Evolutionary conservation across 768 basidiomycete species (phyloP), one percentile per base, ranked within the genome.

Genomic region (Collybiopsis luxurians): DNA sequence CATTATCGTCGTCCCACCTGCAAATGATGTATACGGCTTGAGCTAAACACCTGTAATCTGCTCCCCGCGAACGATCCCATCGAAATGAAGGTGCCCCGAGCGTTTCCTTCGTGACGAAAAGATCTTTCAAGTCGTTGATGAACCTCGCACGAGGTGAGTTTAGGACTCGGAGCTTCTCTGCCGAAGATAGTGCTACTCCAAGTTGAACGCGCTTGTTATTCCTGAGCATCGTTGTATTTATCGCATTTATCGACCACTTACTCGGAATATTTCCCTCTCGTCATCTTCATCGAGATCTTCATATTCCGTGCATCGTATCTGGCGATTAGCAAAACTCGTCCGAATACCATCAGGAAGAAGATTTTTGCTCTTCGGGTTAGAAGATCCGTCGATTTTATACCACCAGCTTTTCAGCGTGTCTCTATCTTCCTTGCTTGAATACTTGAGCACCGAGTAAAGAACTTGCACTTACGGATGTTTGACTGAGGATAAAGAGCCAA

Each of bases 251-350:
- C n/a, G n/a, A n/a, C 0, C 19, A 19, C 72, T 30, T 26, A 78
- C 81, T 71, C 81, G 81, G 62, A 77, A 77, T n/a, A 77, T 73
- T 43, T 77, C 76, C 42, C 77, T 66, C 51, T 77, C 75, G 12
- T 72, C 69, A 3, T 64, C 52, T 45, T 71, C 73, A 2, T 63
- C 57, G 3, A 77, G 62, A 19, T 78, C 74, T 60, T 69, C 65
- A 54, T 78, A 83, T 59, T 83, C 82, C 42, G 82, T 71, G 57
- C 83, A 84, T 1, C 79, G 75, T 6, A 83, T 71, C 56, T 82
- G 80, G 63, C 82, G 82, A 55, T 75, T 79, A 26, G 70, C 63
- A 59, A 84, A 83, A 4, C 73, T 19, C 17, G 71, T 78, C 59
- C 55, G 70, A 59, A 76, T 79, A 39, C 60, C 68, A 2, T 72